phyloP scores from a whole-genome alignment of 768 basidiomycete species.

The Xerocomus potaroensis region DNA sequence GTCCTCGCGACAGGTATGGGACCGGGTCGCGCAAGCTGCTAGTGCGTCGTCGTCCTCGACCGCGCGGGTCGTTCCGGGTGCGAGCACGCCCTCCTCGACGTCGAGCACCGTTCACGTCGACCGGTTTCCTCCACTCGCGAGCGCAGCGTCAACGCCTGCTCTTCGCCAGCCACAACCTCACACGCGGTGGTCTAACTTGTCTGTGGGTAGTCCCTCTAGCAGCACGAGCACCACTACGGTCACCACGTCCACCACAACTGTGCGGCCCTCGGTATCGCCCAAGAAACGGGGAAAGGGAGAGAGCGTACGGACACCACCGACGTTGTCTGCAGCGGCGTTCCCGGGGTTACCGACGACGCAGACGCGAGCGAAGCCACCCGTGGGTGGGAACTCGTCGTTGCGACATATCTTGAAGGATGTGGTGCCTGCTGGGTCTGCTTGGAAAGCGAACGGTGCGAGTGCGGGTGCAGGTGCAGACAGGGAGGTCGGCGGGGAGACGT shows the following conservation, averaged over 20 bases:
- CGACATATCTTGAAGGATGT: constrained; percentile 48
- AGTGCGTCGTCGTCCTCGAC: constrained; percentile 40
- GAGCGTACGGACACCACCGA: constrained; percentile 29
- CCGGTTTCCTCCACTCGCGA: constrained; percentile 31
- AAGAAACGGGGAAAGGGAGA: constrained; percentile 10
- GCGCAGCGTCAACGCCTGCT: constrained; percentile 2
- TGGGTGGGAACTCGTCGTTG: constrained; percentile 64
- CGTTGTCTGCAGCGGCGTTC: constrained; percentile 55
- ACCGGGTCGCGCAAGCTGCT: constrained; percentile 84
- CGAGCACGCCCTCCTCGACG: constrained; percentile 12
- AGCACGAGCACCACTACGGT: background rate
- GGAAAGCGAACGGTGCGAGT: constrained; percentile 16
- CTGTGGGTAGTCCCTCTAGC: background rate
- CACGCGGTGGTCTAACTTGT: constrained; percentile 52
- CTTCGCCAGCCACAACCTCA: constrained; percentile 47
- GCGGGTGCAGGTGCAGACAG: background rate
- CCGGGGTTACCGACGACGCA: constrained; percentile 61
- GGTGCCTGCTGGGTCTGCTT: constrained; percentile 30
- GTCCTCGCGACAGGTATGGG: constrained; percentile 70
- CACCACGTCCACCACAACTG: background rate
- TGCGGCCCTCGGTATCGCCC: background rate
- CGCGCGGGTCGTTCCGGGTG: constrained; percentile 21
- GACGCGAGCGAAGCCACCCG: constrained; percentile 39
- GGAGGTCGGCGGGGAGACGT: constrained; percentile 3
- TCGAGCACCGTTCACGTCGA: constrained; percentile 20